Evolutionary conservation across 2,329 filamentous ascomycete species (phyloP).

Genomic region (Beauveria sp.): DNA sequence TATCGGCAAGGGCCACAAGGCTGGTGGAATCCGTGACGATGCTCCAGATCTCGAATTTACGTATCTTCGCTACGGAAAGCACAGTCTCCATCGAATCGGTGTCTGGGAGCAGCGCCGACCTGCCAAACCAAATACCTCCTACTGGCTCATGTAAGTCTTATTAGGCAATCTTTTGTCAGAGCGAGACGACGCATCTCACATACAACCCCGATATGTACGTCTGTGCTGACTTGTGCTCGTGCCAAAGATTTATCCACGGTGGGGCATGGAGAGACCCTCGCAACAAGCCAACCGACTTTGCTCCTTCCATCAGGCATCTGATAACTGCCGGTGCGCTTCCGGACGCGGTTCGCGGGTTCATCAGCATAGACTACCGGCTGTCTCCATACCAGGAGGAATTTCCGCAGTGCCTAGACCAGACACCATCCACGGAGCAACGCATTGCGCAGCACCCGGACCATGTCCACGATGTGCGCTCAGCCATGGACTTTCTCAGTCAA

Average conservation of each 20-base stretch:
- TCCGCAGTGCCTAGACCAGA: conserved; percentile 9
- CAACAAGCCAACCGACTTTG: conserved; percentile 38
- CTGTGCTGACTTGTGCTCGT: conserved; percentile 8
- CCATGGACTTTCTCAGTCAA: conserved; percentile 39
- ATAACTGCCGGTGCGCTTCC: conserved; percentile 21
- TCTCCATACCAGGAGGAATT: conserved; percentile 28
- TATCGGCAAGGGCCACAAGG: conserved; percentile 9
- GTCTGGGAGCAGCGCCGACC: conserved; percentile 31
- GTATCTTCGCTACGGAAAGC: conserved; percentile 30
- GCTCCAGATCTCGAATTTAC: conserved; percentile 19
- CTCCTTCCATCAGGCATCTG: conserved; percentile 36
- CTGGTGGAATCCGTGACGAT: conserved; percentile 7
- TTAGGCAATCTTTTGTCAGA: background rate
- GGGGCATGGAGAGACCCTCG: conserved; percentile 56
- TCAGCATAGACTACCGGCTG: conserved; percentile 57
- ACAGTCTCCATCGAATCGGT: conserved; percentile 38
- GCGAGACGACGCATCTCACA: background rate
- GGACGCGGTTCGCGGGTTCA: conserved; percentile 48
- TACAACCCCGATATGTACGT: background rate
- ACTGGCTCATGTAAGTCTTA: conserved; percentile 31
- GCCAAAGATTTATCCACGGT: conserved; percentile 48
- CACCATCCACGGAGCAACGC: conserved; percentile 25
- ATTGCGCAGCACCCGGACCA: conserved; percentile 52
- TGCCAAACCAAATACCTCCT: conserved; percentile 15
- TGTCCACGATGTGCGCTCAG: conserved; percentile 47